Evolutionary conservation across 169 alveolate genomes (phyloP).

Genomic region (Plasmodium blacklocki): DNA sequence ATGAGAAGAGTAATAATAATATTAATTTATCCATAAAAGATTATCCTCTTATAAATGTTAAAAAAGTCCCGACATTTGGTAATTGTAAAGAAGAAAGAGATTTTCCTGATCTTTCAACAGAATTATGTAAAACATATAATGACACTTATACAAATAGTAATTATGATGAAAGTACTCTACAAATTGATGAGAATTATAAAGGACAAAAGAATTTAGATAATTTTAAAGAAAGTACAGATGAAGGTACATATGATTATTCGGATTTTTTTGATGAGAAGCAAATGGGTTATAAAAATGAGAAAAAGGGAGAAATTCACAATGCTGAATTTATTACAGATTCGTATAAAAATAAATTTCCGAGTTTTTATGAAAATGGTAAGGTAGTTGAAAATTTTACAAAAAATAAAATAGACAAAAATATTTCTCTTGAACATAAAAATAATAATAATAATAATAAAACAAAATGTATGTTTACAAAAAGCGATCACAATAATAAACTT

Average conservation of each 20-base stretch:
- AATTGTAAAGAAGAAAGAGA: conserved; percentile 26
- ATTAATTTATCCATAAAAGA: background rate
- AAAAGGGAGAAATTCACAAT: too few relatives aligned
- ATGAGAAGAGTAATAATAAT: too few relatives aligned
- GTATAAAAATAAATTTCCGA: too few relatives aligned
- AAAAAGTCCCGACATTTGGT: conserved; percentile 70
- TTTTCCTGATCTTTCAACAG: background rate
- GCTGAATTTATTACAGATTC: too few relatives aligned
- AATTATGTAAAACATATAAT: conserved; percentile 1
- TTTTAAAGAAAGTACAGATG: conserved; percentile 20
- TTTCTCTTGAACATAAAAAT: too few relatives aligned
- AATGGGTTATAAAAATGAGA: conserved; percentile 8
- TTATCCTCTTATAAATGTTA: background rate
- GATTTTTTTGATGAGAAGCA: conserved; percentile 8
- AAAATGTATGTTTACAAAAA: too few relatives aligned
- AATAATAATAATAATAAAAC: too few relatives aligned
- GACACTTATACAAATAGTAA: conserved; percentile 2
- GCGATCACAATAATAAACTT: too few relatives aligned
- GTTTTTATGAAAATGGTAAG: too few relatives aligned
- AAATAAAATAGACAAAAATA: too few relatives aligned
- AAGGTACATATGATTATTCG: conserved; percentile 16
- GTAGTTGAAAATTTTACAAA: too few relatives aligned
- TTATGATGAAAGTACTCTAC: conserved; percentile 7
- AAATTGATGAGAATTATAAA: background rate
- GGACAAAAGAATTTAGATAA: conserved; percentile 20